A percentile compares a stretch with the other conserved stretches of the same genome.
Conservation (phyloP, 352 stramenopile species). For the Pythium angustatum region DNA sequence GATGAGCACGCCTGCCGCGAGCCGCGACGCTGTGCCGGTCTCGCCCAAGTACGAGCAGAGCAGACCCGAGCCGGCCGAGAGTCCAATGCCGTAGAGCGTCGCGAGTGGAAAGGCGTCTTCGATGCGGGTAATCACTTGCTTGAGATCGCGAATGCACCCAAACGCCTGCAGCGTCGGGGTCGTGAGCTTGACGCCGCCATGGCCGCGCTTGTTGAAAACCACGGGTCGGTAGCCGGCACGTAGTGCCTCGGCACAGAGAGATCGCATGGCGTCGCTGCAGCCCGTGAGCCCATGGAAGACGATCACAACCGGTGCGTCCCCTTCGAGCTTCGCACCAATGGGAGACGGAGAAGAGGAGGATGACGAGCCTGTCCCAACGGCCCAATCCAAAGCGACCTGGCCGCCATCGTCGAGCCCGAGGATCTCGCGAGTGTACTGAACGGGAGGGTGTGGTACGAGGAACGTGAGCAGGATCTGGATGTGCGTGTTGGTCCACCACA, state of each 20-base stretch:
- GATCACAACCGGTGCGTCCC: slow-evolving; percentile 54
- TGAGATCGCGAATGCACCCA: slow-evolving; percentile 62
- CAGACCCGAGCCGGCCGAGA: slow-evolving; percentile 68
- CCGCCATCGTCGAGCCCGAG: slow-evolving; percentile 57
- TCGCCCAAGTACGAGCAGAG: slow-evolving; percentile 76
- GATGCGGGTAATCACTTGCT: slow-evolving; percentile 54
- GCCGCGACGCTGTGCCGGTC: slow-evolving; percentile 47
- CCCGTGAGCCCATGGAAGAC: slow-evolving; percentile 74
- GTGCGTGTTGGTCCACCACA: slow-evolving; percentile 75
- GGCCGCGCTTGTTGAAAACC: slow-evolving; percentile 83
- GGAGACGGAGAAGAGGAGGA: too few species aligned
- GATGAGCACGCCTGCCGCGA: slow-evolving; percentile 64
- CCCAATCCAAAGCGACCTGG: slow-evolving; percentile 69
- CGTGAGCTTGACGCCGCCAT: slow-evolving; percentile 58
- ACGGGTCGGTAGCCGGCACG: slow-evolving; percentile 65
- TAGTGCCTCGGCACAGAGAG: slow-evolving; percentile 63
- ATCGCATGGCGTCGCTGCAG: slow-evolving; percentile 62
- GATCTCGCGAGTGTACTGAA: slow-evolving; percentile 62
- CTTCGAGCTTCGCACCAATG: slow-evolving; percentile 2
- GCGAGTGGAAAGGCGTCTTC: slow-evolving; percentile 47
- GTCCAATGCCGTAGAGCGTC: slow-evolving; percentile 67
- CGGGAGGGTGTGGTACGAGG: slow-evolving; percentile 49
- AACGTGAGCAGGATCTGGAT: slow-evolving; percentile 72
- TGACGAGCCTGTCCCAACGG: slow-evolving; percentile 42
- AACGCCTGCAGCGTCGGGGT: slow-evolving; percentile 74